Conservation (phyloP, 768 basidiomycete species). For the Trametes gibbosa region DNA sequence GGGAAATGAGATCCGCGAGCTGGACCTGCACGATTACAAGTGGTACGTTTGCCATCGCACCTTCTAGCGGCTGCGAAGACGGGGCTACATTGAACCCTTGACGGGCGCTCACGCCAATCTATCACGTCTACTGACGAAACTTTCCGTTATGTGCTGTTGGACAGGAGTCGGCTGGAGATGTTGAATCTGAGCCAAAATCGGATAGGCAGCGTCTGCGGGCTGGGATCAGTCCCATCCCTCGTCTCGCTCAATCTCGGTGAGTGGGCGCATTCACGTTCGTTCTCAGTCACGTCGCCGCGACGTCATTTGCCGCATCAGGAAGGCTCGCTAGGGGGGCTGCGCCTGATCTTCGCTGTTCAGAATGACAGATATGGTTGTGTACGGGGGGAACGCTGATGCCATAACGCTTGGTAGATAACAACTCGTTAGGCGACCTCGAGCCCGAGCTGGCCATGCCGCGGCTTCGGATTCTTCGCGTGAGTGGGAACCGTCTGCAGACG, state of each 20-base stretch:
- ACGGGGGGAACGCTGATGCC: slow-evolving; percentile 10
- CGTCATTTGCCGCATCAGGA: slow-evolving; percentile 11
- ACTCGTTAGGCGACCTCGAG: slow-evolving; percentile 56
- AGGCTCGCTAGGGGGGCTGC: background rate
- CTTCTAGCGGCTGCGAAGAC: background rate
- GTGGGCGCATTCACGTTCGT: slow-evolving; percentile 32
- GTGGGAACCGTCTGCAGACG: slow-evolving; percentile 71
- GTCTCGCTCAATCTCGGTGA: slow-evolving; percentile 80
- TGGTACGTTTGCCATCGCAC: slow-evolving; percentile 55
- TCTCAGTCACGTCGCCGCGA: slow-evolving; percentile 2
- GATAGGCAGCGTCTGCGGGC: slow-evolving; percentile 54
- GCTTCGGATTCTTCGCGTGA: slow-evolving; percentile 81
- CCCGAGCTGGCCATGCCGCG: slow-evolving; percentile 56
- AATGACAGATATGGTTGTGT: slow-evolving; percentile 6
- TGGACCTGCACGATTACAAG: slow-evolving; percentile 59
- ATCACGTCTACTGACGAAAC: slow-evolving; percentile 18
- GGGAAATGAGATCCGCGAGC: slow-evolving; percentile 61
- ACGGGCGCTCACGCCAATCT: slow-evolving; percentile 12
- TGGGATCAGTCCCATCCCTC: slow-evolving; percentile 61
- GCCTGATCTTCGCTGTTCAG: slow-evolving; percentile 1
- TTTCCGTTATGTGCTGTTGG: slow-evolving; percentile 11
- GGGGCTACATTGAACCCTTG: background rate
- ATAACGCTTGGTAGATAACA: slow-evolving; percentile 55
- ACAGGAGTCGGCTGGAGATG: slow-evolving; percentile 63
- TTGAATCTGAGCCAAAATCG: slow-evolving; percentile 79